Percentiles rank a stretch among this genome's conserved stretches.
phyloP scores from a whole-genome alignment of 108 stramenopile species.

The Nitzschia palea region DNA sequence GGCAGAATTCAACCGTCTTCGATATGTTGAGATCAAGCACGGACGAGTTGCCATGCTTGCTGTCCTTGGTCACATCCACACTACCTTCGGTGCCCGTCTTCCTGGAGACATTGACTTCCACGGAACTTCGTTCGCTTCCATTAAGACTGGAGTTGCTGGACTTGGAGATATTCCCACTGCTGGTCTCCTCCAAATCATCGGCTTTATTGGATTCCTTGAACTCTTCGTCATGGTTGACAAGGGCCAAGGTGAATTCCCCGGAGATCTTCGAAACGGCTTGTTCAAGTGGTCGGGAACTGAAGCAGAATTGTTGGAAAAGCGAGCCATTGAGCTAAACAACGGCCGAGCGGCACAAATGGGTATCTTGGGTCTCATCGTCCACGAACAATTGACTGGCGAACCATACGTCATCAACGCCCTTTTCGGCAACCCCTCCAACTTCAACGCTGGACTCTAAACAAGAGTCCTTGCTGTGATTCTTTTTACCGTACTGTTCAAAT shows the following conservation, averaged over 20 bases:
- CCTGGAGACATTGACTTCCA: conserved; percentile 60
- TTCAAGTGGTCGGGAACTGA: conserved; percentile 73
- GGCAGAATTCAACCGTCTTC: conserved; percentile 72
- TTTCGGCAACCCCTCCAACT: conserved; percentile 45
- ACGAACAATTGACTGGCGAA: conserved; percentile 71
- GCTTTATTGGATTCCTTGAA: conserved; percentile 70
- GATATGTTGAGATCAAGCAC: conserved; percentile 93
- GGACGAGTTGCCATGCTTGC: conserved; percentile 91
- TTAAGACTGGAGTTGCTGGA: conserved; percentile 60
- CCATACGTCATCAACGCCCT: conserved; percentile 52
- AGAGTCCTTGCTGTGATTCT: neutral
- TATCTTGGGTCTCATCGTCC: conserved; percentile 88
- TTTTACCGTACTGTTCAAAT: too few species aligned
- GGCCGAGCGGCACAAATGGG: conserved; percentile 92
- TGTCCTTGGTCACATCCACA: conserved; percentile 82
- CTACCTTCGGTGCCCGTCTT: conserved; percentile 60
- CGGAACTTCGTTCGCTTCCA: conserved; percentile 62
- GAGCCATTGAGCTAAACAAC: conserved; percentile 91
- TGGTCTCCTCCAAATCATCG: conserved; percentile 59
- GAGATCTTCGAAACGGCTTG: conserved; percentile 80
- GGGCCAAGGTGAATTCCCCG: conserved; percentile 69
- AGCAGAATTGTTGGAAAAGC: conserved; percentile 62
- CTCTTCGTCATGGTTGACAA: conserved; percentile 72
- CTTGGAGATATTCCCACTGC: conserved; percentile 57
- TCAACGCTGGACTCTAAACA: conserved; percentile 44